Evolutionary conservation across 208 protist species (phyloP).

Genomic region (Vickermania spadyakhi): DNA sequence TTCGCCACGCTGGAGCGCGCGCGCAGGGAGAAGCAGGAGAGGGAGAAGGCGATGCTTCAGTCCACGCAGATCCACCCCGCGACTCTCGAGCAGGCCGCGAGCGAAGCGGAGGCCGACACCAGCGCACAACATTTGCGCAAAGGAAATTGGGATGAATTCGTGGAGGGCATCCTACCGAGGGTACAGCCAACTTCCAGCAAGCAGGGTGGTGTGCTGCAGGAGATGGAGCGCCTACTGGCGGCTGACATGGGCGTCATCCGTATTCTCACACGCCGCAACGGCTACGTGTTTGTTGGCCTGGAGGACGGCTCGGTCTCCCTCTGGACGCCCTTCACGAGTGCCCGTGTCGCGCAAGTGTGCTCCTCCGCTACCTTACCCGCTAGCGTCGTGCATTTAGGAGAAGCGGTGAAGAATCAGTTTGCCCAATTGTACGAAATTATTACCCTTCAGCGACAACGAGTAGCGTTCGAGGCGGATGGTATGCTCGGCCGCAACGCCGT

Average conservation of each 20-base stretch:
- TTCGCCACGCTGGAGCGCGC: conserved; percentile 51
- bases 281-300: conserved; percentile 50
- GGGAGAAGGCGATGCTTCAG: conserved; percentile 8
- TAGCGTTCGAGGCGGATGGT: conserved; percentile 15
- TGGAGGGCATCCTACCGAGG: conserved; percentile 43
- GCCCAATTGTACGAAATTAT: conserved; percentile 20
- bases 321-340: conserved; percentile 59
- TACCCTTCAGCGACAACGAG: conserved; percentile 24
- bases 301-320: conserved; percentile 55
- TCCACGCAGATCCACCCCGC: neutral
- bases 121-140: conserved; percentile 3
- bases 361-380: conserved; percentile 26
- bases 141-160: conserved; percentile 40
- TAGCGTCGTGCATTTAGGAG: conserved; percentile 25
- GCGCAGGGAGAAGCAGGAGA: conserved; percentile 46
- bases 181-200: conserved; percentile 31
- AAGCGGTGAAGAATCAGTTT: conserved; percentile 41
- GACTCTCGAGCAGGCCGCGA: neutral
- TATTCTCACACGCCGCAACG: conserved; percentile 53
- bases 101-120: conserved; percentile 1
- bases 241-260: conserved; percentile 25
- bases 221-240: conserved; percentile 21
- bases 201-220: conserved; percentile 18
- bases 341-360: conserved; percentile 52
- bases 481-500: conserved; percentile 8